A percentile compares a stretch with the other conserved stretches of the same genome.
Evolutionary conservation across 305 asterid genomes (phyloP).

Genomic region (Fraxinus platypoda): DNA sequence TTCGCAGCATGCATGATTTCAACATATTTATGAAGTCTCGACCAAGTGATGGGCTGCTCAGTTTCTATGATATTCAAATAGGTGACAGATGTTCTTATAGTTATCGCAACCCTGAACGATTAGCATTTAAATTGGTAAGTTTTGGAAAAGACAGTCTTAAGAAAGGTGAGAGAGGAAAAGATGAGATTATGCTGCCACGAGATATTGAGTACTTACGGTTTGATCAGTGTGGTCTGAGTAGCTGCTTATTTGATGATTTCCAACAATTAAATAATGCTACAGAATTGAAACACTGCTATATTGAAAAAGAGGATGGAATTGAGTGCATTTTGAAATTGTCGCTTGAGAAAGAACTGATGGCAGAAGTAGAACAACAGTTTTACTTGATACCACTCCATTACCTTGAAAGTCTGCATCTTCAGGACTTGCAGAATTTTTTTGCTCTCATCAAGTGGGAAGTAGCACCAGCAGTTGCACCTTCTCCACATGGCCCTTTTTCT

Average conservation of each 20-base stretch:
- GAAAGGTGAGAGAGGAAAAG: neutral
- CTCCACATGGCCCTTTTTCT: neutral
- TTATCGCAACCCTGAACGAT: neutral
- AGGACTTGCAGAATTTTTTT: neutral
- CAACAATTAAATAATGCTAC: neutral
- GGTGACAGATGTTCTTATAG: too few relatives aligned
- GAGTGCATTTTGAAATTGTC: neutral
- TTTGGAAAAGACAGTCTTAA: neutral
- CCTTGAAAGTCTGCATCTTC: neutral
- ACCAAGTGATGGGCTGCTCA: neutral
- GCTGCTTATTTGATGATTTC: neutral
- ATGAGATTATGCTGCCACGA: neutral
- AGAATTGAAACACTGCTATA: neutral
- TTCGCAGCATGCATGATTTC: neutral
- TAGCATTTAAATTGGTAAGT: neutral
- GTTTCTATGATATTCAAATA: too few relatives aligned
- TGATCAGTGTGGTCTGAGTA: neutral
- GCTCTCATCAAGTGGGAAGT: neutral
- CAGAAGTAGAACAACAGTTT: neutral
- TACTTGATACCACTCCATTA: neutral
- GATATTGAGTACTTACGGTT: neutral
- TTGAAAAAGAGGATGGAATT: neutral
- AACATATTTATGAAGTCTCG: neutral
- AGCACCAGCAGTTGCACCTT: neutral
- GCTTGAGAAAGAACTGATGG: neutral